Evolutionary conservation across 2,329 filamentous ascomycete species (phyloP).

Genomic region (Exophiala xenobiotica): DNA sequence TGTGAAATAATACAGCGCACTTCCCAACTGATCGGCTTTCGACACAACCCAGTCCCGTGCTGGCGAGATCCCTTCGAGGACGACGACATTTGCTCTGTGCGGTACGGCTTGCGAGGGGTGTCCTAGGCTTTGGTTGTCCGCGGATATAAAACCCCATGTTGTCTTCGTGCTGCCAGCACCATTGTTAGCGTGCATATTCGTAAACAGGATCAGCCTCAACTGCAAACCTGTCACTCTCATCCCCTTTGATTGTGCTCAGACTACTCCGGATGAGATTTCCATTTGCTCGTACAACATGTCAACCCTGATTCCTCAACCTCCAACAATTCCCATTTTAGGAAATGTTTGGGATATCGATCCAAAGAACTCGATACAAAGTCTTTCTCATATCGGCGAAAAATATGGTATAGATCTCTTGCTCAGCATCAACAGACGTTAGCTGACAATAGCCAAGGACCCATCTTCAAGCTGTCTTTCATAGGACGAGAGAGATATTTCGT

Average conservation of each 20-base stretch:
- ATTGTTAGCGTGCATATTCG: too few species aligned
- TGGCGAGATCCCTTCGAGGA: background rate
- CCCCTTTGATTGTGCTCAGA: too few species aligned
- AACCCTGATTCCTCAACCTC: conserved; percentile 52
- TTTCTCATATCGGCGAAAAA: conserved; percentile 50
- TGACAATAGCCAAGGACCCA: conserved; percentile 54
- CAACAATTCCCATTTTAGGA: conserved; percentile 52
- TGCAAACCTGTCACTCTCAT: too few species aligned
- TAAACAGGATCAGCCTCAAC: too few species aligned
- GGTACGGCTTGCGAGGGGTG: too few species aligned
- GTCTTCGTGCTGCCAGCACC: too few species aligned
- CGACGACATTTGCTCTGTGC: too few species aligned
- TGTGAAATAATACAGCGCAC: background rate
- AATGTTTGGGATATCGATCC: conserved; percentile 54
- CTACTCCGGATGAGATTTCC: too few species aligned
- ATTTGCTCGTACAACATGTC: conserved; percentile 37
- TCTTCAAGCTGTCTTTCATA: conserved; percentile 57
- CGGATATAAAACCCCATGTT: too few species aligned
- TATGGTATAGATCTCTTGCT: too few species aligned
- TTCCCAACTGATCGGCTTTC: background rate
- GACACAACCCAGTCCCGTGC: background rate
- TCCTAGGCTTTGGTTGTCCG: too few species aligned
- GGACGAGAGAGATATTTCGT: conserved; percentile 51
- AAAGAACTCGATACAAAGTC: conserved; percentile 51
- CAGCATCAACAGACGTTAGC: too few species aligned